Evolutionary conservation across 2,329 filamentous ascomycete genomes (phyloP), one percentile per base, ranked within the genome.

Genomic region (Thielaviopsis ethacetica): DNA sequence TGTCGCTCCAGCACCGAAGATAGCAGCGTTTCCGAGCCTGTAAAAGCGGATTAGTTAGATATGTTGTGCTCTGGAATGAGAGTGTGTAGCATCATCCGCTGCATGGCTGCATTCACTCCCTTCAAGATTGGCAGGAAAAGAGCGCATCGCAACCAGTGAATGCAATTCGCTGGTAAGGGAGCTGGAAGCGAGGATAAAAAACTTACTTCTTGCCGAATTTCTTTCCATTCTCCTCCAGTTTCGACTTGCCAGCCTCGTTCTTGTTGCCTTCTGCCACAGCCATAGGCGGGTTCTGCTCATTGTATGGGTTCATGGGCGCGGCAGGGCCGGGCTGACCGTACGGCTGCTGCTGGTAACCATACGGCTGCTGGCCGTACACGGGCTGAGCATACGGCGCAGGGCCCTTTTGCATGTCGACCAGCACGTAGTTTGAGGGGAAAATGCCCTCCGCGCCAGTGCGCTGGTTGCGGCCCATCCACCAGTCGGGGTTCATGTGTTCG

Each of bases 401-500:
- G 63, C 68, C 68, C 70, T 85, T 83, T 64, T 85, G 77, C 65
- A 91, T 83, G 56, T 86, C 72, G 56, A 88, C 75, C 19, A 60
- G 56, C 63, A 95, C 91, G 69, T 97, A 97, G 69, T 81, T 89
- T 65, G 85, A 82, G n/a, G 91, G 91, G 78, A 97, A 97, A 69
- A 97, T 95, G 66, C 91, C 91, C 73, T 95, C 88, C 64, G 81
- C 74, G 59, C 85, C 85, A 9, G 90, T 95, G 57, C 89, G 83
- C 67, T 85, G 76, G 72, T 95, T 95, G 65, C 81, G 82, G 65
- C 91, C 91, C 77, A 89, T 85, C 89, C 90, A 96, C 91, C 91
- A 97, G 72, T 97, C 91, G 63, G 84, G 82, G 72, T 97, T 97
- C 85, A 95, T 93, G 75, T 95, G 91, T 72, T 95, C 88, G 64